These are phyloP conservation scores for Hemisphaericaspora xylofermentans DNA, from an alignment of 1,139 yeast genomes.

Conservation along the genomic window DNA sequence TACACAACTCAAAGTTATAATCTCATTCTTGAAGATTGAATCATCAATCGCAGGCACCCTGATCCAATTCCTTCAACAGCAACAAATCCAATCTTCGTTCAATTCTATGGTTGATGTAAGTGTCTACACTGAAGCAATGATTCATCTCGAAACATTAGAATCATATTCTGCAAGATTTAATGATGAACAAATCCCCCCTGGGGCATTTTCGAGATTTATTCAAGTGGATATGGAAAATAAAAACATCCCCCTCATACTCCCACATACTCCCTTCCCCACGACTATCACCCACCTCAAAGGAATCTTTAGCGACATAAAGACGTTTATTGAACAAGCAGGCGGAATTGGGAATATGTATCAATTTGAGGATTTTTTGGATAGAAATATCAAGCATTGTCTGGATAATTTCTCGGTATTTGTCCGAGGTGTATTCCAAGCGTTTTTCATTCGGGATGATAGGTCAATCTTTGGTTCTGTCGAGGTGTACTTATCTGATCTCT, in stretches of 20 bases:
- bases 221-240: conserved; percentile 57
- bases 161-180: conserved; percentile 7
- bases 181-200: conserved; percentile 22
- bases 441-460: conserved; percentile 59
- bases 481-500: conserved; percentile 17
- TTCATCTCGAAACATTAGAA: conserved; percentile 11
- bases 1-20: conserved; percentile 29
- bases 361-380: conserved; percentile 35
- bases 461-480: conserved; percentile 40
- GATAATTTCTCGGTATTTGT: conserved; percentile 48
- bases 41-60: conserved; percentile 9
- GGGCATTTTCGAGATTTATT: conserved; percentile 47
- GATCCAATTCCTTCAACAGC: conserved; percentile 8
- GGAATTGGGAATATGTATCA: conserved; percentile 30
- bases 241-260: conserved; percentile 53
- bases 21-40: conserved; percentile 29
- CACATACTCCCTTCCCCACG: conserved; percentile 21
- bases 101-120: conserved; percentile 7
- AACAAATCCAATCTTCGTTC: too few species aligned
- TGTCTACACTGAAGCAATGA: conserved; percentile 20
- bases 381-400: conserved; percentile 28
- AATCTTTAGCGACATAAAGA: conserved; percentile 34
- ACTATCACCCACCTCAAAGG: conserved; percentile 32
- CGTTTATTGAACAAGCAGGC: conserved; percentile 23
- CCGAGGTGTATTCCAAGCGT: conserved; percentile 62